Percentiles rank a stretch among this genome's conserved stretches.
Conservation (phyloP, 176 grass and related monocot species). For the Rhipidocladum racemiflorum region DNA sequence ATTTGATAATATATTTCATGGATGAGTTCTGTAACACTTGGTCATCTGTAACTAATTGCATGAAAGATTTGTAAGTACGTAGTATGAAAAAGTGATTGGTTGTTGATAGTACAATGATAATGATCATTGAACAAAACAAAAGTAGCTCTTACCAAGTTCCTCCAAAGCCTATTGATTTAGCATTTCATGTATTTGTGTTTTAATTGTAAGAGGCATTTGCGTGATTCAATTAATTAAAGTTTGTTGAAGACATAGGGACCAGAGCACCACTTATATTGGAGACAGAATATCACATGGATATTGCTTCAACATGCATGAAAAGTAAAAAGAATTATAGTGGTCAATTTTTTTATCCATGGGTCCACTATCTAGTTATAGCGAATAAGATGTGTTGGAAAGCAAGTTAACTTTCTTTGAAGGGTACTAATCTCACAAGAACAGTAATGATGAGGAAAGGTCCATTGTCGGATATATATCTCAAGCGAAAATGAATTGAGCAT, state of each 20-base stretch:
- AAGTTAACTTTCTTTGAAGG: background rate
- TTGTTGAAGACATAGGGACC: background rate
- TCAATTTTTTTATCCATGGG: background rate
- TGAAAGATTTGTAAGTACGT: background rate
- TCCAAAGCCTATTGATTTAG: background rate
- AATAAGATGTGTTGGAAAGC: constrained; percentile 1
- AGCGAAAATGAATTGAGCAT: background rate
- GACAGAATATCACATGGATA: background rate
- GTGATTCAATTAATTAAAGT: background rate
- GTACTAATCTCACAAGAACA: background rate
- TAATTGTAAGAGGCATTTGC: background rate
- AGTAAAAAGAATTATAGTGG: background rate
- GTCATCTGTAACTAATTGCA: background rate
- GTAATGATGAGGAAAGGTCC: background rate
- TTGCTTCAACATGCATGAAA: background rate
- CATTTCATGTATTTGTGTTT: background rate
- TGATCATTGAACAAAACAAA: background rate
- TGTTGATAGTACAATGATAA: background rate
- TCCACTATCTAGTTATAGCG: background rate
- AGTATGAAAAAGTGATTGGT: background rate
- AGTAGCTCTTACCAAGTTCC: background rate
- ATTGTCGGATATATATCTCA: background rate
- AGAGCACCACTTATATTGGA: background rate
- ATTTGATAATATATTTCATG: background rate
- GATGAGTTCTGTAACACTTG: background rate